Percentiles rank a stretch among this genome's conserved stretches.
Evolutionary conservation across 2,329 filamentous ascomycete genomes (phyloP).

Genomic region (Neofusicoccum sp.): DNA sequence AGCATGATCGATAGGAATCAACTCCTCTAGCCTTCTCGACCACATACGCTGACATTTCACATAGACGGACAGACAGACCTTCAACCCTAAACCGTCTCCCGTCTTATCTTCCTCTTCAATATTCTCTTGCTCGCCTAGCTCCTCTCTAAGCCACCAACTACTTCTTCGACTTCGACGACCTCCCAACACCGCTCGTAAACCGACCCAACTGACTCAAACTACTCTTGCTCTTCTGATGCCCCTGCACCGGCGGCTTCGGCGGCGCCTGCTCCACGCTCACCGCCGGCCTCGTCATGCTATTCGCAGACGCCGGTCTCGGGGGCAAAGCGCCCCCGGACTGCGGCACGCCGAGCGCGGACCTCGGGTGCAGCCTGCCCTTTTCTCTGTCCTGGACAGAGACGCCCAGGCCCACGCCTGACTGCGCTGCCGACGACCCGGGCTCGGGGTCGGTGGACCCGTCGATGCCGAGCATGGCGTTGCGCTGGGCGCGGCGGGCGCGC

Average conservation of each 20-base stretch:
- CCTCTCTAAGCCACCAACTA: neutral
- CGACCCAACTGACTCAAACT: slow-evolving; percentile 46
- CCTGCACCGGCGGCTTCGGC: slow-evolving; percentile 23
- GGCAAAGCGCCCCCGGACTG: slow-evolving; percentile 13
- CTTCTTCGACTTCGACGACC: slow-evolving; percentile 31
- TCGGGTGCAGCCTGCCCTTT: slow-evolving; percentile 26
- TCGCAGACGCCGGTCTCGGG: slow-evolving; percentile 16
- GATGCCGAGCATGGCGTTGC: slow-evolving; percentile 45
- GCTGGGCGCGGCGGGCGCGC: slow-evolving; percentile 69
- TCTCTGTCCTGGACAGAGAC: slow-evolving; percentile 16
- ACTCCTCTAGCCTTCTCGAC: neutral
- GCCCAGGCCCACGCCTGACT: slow-evolving; percentile 22
- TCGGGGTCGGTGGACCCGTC: slow-evolving; percentile 1
- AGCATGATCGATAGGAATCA: neutral
- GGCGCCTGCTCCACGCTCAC: slow-evolving; percentile 25
- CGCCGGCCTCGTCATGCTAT: slow-evolving; percentile 21
- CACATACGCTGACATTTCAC: neutral
- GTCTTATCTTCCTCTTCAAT: too few species aligned
- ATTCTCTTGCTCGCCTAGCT: too few species aligned
- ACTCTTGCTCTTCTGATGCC: slow-evolving; percentile 37
- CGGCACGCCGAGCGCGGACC: neutral
- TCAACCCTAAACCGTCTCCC: too few species aligned
- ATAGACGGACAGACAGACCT: too few species aligned
- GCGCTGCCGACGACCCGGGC: slow-evolving; percentile 21
- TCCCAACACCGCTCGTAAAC: slow-evolving; percentile 25